Conservation (phyloP, 108 stramenopile genomes). For the Skeletonema costatum region DNA sequence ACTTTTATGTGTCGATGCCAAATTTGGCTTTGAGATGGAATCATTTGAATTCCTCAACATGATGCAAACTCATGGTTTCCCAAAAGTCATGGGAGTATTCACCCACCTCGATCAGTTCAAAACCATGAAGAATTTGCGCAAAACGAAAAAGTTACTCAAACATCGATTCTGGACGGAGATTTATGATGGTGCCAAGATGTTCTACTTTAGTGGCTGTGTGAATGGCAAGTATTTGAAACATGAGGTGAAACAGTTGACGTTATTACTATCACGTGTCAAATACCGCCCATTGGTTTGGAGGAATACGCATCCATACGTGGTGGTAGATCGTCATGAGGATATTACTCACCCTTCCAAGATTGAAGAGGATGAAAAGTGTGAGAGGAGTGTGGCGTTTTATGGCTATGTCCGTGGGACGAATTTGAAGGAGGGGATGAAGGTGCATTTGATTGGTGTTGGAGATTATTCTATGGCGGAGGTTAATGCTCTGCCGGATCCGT, state of each 20-base stretch:
- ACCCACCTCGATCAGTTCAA: slow-evolving; percentile 96
- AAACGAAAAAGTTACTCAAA: slow-evolving; percentile 94
- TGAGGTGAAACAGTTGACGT: slow-evolving; percentile 90
- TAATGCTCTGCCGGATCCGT: slow-evolving; percentile 80
- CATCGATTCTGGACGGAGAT: slow-evolving; percentile 99
- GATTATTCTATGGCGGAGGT: slow-evolving; percentile 87
- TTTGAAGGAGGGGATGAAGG: slow-evolving; percentile 84
- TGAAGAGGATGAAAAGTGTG: slow-evolving; percentile 80
- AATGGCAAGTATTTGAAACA: slow-evolving; percentile 96
- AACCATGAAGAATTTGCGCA: slow-evolving; percentile 89
- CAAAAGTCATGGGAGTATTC: slow-evolving; percentile 98
- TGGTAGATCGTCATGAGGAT: slow-evolving; percentile 96
- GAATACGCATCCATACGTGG: slow-evolving; percentile 96
- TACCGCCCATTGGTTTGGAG: slow-evolving; percentile 97
- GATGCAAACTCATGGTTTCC: slow-evolving; percentile 97
- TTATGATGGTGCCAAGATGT: slow-evolving; percentile 98
- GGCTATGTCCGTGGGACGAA: slow-evolving; percentile 97
- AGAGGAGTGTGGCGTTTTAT: slow-evolving; percentile 89
- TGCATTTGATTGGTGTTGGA: slow-evolving; percentile 96
- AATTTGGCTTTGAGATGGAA: slow-evolving; percentile 99
- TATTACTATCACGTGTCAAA: slow-evolving; percentile 92
- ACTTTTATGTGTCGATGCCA: slow-evolving; percentile 96
- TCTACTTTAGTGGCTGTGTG: slow-evolving; percentile 92
- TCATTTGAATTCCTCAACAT: slow-evolving; percentile 99
- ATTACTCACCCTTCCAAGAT: slow-evolving; percentile 80